A percentile compares a stretch with the other conserved stretches of the same genome.
phyloP scores from a whole-genome alignment of 257 asterid species.

The Gentiana straminea region DNA sequence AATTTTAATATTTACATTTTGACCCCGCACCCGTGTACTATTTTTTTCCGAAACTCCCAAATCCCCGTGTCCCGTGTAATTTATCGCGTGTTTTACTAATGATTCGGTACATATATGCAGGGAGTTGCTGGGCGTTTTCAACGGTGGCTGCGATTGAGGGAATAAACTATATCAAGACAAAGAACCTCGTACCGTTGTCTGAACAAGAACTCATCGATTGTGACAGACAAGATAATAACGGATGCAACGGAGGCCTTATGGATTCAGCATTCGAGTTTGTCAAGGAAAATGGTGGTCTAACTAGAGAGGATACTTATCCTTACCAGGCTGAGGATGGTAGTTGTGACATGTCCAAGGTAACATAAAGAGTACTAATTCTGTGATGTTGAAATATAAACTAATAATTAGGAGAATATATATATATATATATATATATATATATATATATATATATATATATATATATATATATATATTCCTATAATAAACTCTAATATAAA shows the following conservation, averaged over 20 bases:
- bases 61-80: neutral
- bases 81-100: neutral
- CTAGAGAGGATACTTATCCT: constrained; percentile 63
- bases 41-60: too few species aligned
- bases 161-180: constrained; percentile 61
- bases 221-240: constrained; percentile 48
- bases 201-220: constrained; percentile 92
- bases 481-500: too few species aligned
- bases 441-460: too few species aligned
- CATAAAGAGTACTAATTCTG: too few species aligned
- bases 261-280: constrained; percentile 68
- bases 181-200: constrained; percentile 50
- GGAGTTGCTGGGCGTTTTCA: constrained; percentile 97
- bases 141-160: constrained; percentile 85
- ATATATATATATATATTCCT: too few species aligned
- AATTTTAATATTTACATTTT: too few species aligned
- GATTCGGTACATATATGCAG: constrained; percentile 18
- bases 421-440: too few species aligned
- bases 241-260: constrained; percentile 90
- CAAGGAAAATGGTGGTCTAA: constrained; percentile 56
- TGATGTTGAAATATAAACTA: too few species aligned
- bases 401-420: too few species aligned
- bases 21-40: too few species aligned
- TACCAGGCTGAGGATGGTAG: constrained; percentile 50
- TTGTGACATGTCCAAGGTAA: constrained; percentile 56